These are phyloP conservation scores for Chernovozyma aurita DNA, from an alignment of 1,139 yeast genomes.

Conservation along the genomic window DNA sequence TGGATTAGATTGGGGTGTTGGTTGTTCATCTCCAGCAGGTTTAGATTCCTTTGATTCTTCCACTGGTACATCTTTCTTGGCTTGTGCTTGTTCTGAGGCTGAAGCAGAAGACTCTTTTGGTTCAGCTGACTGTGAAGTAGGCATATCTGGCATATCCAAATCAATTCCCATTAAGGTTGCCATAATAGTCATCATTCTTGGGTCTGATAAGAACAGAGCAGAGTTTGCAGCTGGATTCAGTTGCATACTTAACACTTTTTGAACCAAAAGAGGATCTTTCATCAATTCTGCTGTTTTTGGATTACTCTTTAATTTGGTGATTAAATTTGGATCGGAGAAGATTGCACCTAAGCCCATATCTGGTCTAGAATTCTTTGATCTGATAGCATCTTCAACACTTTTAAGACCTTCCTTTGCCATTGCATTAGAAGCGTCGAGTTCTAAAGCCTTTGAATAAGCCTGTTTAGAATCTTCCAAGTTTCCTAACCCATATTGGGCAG, in stretches of 20 bases:
- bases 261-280: conserved; percentile 83
- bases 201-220: conserved; percentile 66
- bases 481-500: conserved; percentile 86
- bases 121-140: conserved; percentile 16
- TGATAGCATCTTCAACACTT: conserved; percentile 58
- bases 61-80: conserved; percentile 15
- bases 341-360: conserved; percentile 75
- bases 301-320: conserved; percentile 69
- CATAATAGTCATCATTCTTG: conserved; percentile 83
- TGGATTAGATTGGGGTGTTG: conserved; percentile 19
- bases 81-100: conserved; percentile 10
- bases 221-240: conserved; percentile 72
- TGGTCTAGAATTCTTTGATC: conserved; percentile 43
- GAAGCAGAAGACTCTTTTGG: conserved; percentile 10
- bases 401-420: conserved; percentile 84
- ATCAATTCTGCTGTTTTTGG: conserved; percentile 85
- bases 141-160: conserved; percentile 47
- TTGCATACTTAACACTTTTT: conserved; percentile 63
- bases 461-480: conserved; percentile 65
- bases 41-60: conserved; percentile 18
- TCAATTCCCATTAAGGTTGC: conserved; percentile 85
- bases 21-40: conserved; percentile 26
- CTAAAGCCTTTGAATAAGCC: conserved; percentile 76
- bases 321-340: conserved; percentile 76
- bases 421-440: conserved; percentile 74